A percentile compares a stretch with the other conserved stretches of the same genome.
Conservation (phyloP, 2,329 filamentous ascomycete genomes). For the Tympanopsis confertula region DNA sequence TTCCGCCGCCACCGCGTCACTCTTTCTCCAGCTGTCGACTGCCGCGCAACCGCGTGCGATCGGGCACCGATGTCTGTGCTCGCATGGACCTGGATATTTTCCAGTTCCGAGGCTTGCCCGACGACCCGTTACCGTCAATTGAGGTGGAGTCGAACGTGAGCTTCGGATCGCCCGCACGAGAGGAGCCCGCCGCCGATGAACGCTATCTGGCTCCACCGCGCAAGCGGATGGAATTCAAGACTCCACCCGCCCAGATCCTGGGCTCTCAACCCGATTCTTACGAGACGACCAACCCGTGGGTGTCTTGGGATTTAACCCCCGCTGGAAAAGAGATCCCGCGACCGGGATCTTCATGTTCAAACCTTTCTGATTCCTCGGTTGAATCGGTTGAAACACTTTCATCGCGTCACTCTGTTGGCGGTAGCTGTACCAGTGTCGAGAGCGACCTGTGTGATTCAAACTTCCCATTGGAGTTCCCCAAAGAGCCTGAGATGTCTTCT, state of each 20-base stretch:
- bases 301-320: constrained; percentile 9
- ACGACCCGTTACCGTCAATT: neutral
- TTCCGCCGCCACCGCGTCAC: neutral
- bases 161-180: too few species aligned
- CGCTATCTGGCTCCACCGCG: constrained; percentile 23
- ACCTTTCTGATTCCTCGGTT: constrained; percentile 48
- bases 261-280: constrained; percentile 15
- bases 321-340: constrained; percentile 33
- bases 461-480: constrained; percentile 24
- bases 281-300: neutral
- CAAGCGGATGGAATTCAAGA: constrained; percentile 22
- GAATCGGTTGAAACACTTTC: constrained; percentile 45
- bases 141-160: neutral
- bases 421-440: constrained; percentile 49
- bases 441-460: constrained; percentile 46
- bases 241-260: constrained; percentile 29
- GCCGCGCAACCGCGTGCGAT: neutral
- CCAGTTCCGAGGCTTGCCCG: too few species aligned
- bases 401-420: constrained; percentile 42
- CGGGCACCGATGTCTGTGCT: neutral
- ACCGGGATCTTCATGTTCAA: constrained; percentile 43
- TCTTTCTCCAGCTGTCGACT: neutral
- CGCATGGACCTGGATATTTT: neutral
- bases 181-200: constrained; percentile 13
- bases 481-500: neutral